Evolutionary conservation across 495 filamentous ascomycete species (phyloP), one percentile per base, ranked within the genome.

Genomic region (Podospora pseudocomata): DNA sequence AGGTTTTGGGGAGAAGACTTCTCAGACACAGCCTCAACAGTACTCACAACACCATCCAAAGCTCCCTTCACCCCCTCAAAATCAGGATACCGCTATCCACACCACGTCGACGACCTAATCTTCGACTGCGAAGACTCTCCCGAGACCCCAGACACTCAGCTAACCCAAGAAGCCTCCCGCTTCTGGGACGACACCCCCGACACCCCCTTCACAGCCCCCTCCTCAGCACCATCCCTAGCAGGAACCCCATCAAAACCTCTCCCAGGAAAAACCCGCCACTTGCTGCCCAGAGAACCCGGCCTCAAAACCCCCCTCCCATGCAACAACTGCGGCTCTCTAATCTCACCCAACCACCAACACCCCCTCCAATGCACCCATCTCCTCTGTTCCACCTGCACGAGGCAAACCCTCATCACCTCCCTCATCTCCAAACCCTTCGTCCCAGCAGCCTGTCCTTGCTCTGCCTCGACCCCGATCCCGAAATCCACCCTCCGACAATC

Each of bases 381-480:
- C 59, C 64, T 66, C 53, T 70, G 68, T 55, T 1, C 13, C 0
- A 26, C 0, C 49, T 70, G 68, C 64, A 15, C 60, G 0, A 20
- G 60, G 44, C 9, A 54, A 26, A 5, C 20, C 59, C 64, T 70
- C 49, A 53, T 65, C 53, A 7, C 15, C 53, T 39, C 68, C 0
- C 68, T 70, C 53, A 44, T 32, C 5, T 63, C 64, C 11, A 27
- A 60, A 23, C 60, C 67, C 34, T 71, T 71, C 39, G 4, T 18
- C 6, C 66, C 66, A 0, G 66, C 67, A n/a, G 18, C 53, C 32
- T 68, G 64, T 55, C 64, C 61, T 49, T 61, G 32, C 56, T 32
- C 30, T 27, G 18, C 34, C 34, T 20, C 6, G 0, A 20, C 56
- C 26, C 16, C 64, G n/a, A 62, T 68, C 61, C 70, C 70, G 3